A percentile compares a stretch with the other conserved stretches of the same genome.
Evolutionary conservation across 2,329 filamentous ascomycete species (phyloP).

Genomic region (Diaporthe vaccinii): DNA sequence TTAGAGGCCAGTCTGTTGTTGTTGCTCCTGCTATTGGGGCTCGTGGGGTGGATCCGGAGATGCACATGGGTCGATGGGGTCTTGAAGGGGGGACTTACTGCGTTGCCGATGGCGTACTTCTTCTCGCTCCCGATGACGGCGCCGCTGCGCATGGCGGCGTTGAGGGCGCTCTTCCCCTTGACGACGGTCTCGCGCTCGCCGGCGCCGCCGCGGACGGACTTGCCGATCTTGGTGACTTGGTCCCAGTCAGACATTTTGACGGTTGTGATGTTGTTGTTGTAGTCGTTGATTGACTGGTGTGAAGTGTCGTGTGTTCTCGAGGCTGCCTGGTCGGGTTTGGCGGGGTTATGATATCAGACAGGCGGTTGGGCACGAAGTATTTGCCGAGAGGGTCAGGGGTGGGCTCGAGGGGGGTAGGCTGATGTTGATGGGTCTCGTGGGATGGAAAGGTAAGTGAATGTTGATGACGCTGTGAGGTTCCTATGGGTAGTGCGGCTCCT

Average conservation of each 20-base stretch:
- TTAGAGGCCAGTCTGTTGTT: neutral
- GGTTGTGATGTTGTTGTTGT: constrained; percentile 34
- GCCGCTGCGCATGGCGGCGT: constrained; percentile 88
- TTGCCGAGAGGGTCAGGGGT: neutral
- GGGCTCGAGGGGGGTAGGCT: neutral
- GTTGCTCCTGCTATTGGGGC: neutral
- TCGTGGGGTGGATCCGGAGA: neutral
- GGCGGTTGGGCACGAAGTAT: constrained; percentile 29
- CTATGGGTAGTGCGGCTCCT: neutral
- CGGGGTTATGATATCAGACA: constrained; percentile 36
- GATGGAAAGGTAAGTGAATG: neutral
- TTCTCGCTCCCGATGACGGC: constrained; percentile 88
- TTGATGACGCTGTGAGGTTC: constrained; percentile 34
- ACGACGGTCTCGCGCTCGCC: constrained; percentile 86
- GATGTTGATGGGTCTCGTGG: neutral
- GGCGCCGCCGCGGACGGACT: constrained; percentile 79
- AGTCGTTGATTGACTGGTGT: constrained; percentile 17
- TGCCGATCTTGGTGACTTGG: constrained; percentile 91
- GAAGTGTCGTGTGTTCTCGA: constrained; percentile 34
- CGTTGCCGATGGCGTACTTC: constrained; percentile 84
- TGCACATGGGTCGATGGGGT: neutral
- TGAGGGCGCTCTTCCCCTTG: constrained; percentile 84
- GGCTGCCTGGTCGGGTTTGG: constrained; percentile 34
- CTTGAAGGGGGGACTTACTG: constrained; percentile 67
- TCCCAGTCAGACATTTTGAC: constrained; percentile 86